Percentiles rank a stretch among this genome's conserved stretches.
Conservation (phyloP, 2,329 filamentous ascomycete species). For the Diaporthe destruens region DNA sequence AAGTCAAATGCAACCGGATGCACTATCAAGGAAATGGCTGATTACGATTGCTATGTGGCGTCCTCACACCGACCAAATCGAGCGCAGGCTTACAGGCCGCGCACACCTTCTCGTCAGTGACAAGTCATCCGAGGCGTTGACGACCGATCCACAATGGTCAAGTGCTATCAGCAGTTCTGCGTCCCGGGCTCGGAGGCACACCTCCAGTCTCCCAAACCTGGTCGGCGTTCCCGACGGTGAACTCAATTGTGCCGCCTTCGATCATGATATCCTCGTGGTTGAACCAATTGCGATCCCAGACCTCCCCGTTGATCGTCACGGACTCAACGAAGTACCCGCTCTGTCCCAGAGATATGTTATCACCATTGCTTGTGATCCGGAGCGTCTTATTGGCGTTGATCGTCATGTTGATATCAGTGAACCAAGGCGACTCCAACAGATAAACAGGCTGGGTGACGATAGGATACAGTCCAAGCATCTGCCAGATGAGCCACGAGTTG, state of each 20-base stretch:
- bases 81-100: neutral
- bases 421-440: slow-evolving; percentile 77
- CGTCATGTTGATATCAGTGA: slow-evolving; percentile 69
- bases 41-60: neutral
- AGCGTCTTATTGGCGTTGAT: slow-evolving; percentile 60
- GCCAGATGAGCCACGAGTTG: slow-evolving; percentile 74
- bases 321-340: slow-evolving; percentile 65
- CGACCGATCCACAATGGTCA: neutral
- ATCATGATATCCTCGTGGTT: slow-evolving; percentile 62
- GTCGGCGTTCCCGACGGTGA: slow-evolving; percentile 56
- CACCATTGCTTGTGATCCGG: slow-evolving; percentile 59
- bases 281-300: slow-evolving; percentile 68
- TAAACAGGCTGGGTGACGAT: slow-evolving; percentile 78
- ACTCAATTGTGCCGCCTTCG: slow-evolving; percentile 61
- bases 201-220: slow-evolving; percentile 61
- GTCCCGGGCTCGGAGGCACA: slow-evolving; percentile 62
- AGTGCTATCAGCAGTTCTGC: neutral
- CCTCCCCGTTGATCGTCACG: slow-evolving; percentile 64
- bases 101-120: neutral
- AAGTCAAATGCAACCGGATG: neutral
- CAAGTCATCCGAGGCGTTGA: neutral
- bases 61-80: neutral
- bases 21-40: neutral
- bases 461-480: slow-evolving; percentile 79
- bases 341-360: slow-evolving; percentile 47